These are phyloP conservation scores for Ustilago xerochloae DNA, from an alignment of 1,284 basidiomycete genomes.

Conservation along the genomic window DNA sequence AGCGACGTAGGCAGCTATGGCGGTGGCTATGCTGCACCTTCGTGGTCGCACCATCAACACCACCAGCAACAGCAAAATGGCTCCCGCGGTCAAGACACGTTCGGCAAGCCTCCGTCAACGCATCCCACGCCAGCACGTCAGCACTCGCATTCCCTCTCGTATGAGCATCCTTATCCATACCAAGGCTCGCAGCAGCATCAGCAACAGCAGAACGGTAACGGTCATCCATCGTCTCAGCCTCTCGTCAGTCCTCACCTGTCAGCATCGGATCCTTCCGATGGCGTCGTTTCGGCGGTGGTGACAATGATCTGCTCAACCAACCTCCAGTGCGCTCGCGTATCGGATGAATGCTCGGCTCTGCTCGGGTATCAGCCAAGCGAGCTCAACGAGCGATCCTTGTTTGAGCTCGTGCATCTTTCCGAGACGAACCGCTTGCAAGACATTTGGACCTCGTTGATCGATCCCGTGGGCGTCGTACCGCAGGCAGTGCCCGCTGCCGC, in stretches of 20 bases:
- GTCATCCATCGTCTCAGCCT: conserved; percentile 5
- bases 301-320: conserved; percentile 58
- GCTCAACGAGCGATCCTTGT: conserved; percentile 43
- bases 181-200: background rate
- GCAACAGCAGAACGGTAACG: conserved; percentile 5
- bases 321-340: conserved; percentile 50
- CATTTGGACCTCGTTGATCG: conserved; percentile 50
- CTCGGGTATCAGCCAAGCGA: conserved; percentile 50
- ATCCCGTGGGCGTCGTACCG: conserved; percentile 50
- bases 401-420: conserved; percentile 55
- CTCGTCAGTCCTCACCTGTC: background rate
- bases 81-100: conserved; percentile 5
- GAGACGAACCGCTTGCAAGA: conserved; percentile 42
- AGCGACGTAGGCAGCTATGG: conserved; percentile 6
- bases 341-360: conserved; percentile 45
- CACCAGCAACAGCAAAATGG: conserved; percentile 17
- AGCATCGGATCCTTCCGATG: conserved; percentile 10
- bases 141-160: conserved; percentile 28
- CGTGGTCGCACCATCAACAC: conserved; percentile 10
- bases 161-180: conserved; percentile 18
- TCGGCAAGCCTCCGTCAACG: conserved; percentile 3
- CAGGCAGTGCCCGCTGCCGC: conserved; percentile 40
- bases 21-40: conserved; percentile 5
- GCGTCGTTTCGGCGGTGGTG: conserved; percentile 37
- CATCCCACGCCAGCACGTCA: conserved; percentile 15